Percentiles rank a stretch among this genome's conserved stretches.
These are phyloP conservation scores for Fusarium sp. DNA, from an alignment of 2,329 filamentous ascomycete species.

Conservation along the genomic window DNA sequence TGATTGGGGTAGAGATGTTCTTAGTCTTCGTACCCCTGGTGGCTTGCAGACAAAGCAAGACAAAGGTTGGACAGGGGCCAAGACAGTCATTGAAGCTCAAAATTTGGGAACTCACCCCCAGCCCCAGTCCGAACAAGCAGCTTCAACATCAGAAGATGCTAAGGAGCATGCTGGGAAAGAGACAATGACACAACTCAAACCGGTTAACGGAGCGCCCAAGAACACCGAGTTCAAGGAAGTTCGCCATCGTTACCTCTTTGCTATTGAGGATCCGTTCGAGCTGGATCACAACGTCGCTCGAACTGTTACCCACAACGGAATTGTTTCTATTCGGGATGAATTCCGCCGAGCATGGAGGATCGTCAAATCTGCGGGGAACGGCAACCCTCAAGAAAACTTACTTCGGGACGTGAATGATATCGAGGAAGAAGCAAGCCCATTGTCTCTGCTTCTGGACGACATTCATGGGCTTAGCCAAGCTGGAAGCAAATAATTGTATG, in stretches of 20 bases:
- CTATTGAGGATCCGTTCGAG: slow-evolving; percentile 94
- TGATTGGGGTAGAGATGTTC: slow-evolving; percentile 82
- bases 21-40: slow-evolving; percentile 78
- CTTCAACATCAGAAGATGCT: background rate
- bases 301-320: slow-evolving; percentile 85
- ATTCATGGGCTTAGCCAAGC: slow-evolving; percentile 49
- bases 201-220: slow-evolving; percentile 44
- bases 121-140: slow-evolving; percentile 34
- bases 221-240: slow-evolving; percentile 71
- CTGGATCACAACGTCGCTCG: slow-evolving; percentile 87
- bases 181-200: slow-evolving; percentile 19
- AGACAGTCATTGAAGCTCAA: slow-evolving; percentile 71
- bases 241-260: slow-evolving; percentile 83
- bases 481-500: slow-evolving; percentile 25
- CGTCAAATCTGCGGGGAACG: slow-evolving; percentile 65
- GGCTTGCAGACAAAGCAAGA: slow-evolving; percentile 78
- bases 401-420: slow-evolving; percentile 61
- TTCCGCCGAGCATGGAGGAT: slow-evolving; percentile 84
- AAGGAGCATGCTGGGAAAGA: slow-evolving; percentile 9
- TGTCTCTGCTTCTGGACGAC: slow-evolving; percentile 49
- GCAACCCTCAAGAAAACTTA: slow-evolving; percentile 59
- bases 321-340: slow-evolving; percentile 85
- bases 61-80: slow-evolving; percentile 90
- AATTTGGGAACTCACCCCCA: slow-evolving; percentile 42
- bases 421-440: slow-evolving; percentile 39